Evolutionary conservation across 2,329 filamentous ascomycete genomes (phyloP), one percentile per base, ranked within the genome.

Genomic region (Cordyceps cateniannulata): DNA sequence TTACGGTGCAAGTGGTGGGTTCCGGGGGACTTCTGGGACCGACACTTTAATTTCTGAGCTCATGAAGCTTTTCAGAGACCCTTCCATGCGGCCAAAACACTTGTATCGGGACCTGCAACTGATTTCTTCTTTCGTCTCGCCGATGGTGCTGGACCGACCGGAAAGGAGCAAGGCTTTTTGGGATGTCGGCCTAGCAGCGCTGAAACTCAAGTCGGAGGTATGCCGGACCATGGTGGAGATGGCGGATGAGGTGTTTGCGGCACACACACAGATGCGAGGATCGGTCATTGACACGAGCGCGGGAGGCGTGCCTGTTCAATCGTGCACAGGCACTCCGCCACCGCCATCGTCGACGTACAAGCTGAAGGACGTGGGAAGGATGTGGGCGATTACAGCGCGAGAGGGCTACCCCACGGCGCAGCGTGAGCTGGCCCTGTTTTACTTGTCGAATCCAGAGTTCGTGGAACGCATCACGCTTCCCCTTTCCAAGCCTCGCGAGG

Each of bases 341-440:
- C 74, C 77, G 12, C 75, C 81, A 0, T 76, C 84, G 3, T 81
- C 86, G 60, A 83, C 86, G 51, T 87, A 91, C 73, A 85, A 83
- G 61, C 85, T 95, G 70, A 81, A 85, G 48, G 91, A 97, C 70
- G 93, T 92, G 0, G 93, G 90, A 3, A 85, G 84, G 66, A 95
- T 98, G 86, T 91, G 91, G 81, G 89, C 91, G 64, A 95, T 97
- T 70, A 93, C 93, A 1, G 95, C 95, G 18, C 95, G 93, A 71
- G 95, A 99, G 75, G 93, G 93, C 44, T 73, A 72, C 50, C 83
- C 92, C 0, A 89, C 90, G 14, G 93, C 93, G 5, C 93, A 98
- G 76, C 87, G 95, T 55, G 95, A 99, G 75, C 82, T 99, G 18
- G 95, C 90, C 1, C 89, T 96, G 64, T 89, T 98, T 68, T 98